Base-by-base conservation (phyloP, 345 rosid species). In the Sisymbrium irio region DNA sequence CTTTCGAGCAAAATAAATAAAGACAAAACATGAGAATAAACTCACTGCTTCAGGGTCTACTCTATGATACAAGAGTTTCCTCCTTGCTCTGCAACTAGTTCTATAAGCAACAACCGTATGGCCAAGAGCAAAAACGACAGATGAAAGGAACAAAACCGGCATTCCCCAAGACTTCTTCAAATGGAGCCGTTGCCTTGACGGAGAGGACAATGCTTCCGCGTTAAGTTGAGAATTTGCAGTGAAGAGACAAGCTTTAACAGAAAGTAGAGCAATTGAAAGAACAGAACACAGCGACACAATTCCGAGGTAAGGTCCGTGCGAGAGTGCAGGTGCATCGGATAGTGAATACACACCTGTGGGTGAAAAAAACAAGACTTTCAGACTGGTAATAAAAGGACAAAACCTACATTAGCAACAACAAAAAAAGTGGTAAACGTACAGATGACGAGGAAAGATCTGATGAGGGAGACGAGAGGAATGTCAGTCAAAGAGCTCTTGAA, bases 91-190 rank as follows among this genome's bases (percentile, higher is more conserved):
- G 74, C 92, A 91, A 78, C 97, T 91, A n/a, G 98, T 87, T 83
- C 98, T 84, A 53, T 89, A 93, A 47, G 98, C 97, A 53, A 91
- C 80, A 54, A 93, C 97, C 27, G 78, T 85, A 71, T 93, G 98
- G 41, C 98, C 98, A 55, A 93, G 91, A n/a, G 98, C 94, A 49
- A 91, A 91, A 15, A 89, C 98, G 0, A 91, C 85, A 1, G 98
- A 93, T 0, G 98, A 91, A 33, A 93, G 88, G 76, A 93, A 93
- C 84, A 93, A 80, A 77, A 93, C 98, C 4, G 98, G 97, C 98
- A 93, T 93, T 13, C 97, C 98, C 98, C 94, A 89, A n/a, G 97
- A 89, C 81, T 88, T 93, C 77, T 93, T 93, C 65, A 93, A 74
- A 67, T 93, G 96, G 18, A 93, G 84, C 63, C 80, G 83, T 79